phyloP scores from a whole-genome alignment of 2,329 filamentous ascomycete genomes.

The Phialophora verrucosa region DNA sequence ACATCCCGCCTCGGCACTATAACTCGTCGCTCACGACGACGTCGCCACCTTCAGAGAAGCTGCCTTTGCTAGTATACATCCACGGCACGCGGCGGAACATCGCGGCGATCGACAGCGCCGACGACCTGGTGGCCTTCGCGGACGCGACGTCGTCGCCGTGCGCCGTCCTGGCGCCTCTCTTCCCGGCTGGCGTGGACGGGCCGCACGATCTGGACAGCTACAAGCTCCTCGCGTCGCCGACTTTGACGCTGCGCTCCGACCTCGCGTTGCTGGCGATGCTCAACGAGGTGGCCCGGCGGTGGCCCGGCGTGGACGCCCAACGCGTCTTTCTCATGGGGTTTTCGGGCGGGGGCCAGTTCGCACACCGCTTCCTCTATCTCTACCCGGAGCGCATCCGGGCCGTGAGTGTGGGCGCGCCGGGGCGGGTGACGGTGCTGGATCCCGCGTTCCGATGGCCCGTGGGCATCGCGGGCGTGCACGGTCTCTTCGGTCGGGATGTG shows the following conservation, averaged over 20 bases:
- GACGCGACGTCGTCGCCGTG: constrained; percentile 39
- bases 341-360: constrained; percentile 45
- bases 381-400: constrained; percentile 42
- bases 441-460: neutral
- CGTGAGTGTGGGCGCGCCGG: constrained; percentile 44
- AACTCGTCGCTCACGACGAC: neutral
- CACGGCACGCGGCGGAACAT: constrained; percentile 43
- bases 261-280: constrained; percentile 42
- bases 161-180: constrained; percentile 43
- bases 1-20: constrained; percentile 13
- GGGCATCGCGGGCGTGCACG: neutral
- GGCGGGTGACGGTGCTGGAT: constrained; percentile 40
- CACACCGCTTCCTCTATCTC: constrained; percentile 44
- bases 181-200: constrained; percentile 43
- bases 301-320: constrained; percentile 42
- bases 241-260: constrained; percentile 40
- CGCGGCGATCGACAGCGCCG: constrained; percentile 23
- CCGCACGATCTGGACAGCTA: constrained; percentile 43
- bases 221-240: constrained; percentile 39
- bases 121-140: constrained; percentile 38
- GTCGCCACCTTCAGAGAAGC: constrained; percentile 10
- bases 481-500: neutral
- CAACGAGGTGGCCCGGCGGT: constrained; percentile 42
- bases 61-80: constrained; percentile 42
- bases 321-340: constrained; percentile 43